These are phyloP conservation scores for Karstenula rhodostoma DNA, from an alignment of 2,329 filamentous ascomycete species.

Conservation along the genomic window DNA sequence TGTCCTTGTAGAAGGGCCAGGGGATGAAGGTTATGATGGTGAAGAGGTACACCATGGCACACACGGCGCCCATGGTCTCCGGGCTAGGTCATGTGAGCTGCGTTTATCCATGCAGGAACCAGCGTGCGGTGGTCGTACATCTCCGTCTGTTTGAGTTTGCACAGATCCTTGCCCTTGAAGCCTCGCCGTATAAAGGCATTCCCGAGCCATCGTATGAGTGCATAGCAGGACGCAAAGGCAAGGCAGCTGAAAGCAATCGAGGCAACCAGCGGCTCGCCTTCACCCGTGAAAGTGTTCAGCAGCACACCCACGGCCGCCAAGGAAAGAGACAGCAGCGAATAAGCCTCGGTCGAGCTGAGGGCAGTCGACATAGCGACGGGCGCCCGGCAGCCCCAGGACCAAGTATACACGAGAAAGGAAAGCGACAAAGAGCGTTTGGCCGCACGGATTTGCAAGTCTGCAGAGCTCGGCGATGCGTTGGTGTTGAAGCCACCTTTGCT, in stretches of 20 bases:
- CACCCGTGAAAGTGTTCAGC: constrained; percentile 77
- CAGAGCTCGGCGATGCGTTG: constrained; percentile 25
- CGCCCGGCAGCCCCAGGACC: background rate
- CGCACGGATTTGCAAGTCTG: constrained; percentile 21
- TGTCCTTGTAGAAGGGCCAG: constrained; percentile 98
- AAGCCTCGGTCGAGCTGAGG: constrained; percentile 63
- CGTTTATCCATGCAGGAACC: background rate
- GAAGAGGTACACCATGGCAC: constrained; percentile 90
- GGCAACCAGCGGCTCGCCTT: constrained; percentile 88
- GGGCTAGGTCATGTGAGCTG: constrained; percentile 62
- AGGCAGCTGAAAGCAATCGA: constrained; percentile 86
- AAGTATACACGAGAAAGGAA: constrained; percentile 17
- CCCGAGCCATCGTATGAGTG: constrained; percentile 92
- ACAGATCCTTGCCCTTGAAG: constrained; percentile 88
- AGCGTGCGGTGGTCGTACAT: constrained; percentile 63
- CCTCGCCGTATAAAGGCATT: constrained; percentile 87
- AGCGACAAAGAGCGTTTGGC: constrained; percentile 24
- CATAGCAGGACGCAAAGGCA: constrained; percentile 82
- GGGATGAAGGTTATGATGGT: constrained; percentile 91
- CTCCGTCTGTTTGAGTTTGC: constrained; percentile 76
- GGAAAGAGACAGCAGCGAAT: constrained; percentile 69
- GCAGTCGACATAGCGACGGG: constrained; percentile 37
- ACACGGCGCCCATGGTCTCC: constrained; percentile 95
- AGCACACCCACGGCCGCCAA: constrained; percentile 77
- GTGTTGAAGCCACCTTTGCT: constrained; percentile 29